phyloP scores from a whole-genome alignment of 208 protist genomes.

The Wallacemonas collosoma region DNA sequence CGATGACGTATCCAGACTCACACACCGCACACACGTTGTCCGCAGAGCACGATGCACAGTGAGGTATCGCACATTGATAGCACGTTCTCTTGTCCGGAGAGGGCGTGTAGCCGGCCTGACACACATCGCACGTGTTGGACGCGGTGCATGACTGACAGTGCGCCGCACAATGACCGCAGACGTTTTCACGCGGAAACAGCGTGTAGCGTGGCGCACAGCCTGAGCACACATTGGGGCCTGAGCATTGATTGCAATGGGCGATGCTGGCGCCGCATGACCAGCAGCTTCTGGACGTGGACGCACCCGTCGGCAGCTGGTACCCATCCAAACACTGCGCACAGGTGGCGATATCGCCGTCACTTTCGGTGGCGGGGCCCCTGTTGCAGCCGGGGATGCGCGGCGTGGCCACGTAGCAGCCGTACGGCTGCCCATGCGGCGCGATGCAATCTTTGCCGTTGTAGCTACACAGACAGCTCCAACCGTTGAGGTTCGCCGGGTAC shows the following conservation, averaged over 20 bases:
- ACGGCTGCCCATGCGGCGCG: not conserved
- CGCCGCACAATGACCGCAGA: slow-evolving; percentile 10
- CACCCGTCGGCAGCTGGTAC: slow-evolving; percentile 8
- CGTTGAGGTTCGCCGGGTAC: not conserved
- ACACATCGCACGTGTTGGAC: slow-evolving; percentile 11
- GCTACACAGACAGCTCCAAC: slow-evolving; percentile 12
- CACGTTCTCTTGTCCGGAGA: slow-evolving; percentile 4
- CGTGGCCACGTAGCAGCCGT: slow-evolving; percentile 15
- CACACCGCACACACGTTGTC: not conserved
- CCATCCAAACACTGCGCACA: not conserved
- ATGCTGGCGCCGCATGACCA: slow-evolving; percentile 27
- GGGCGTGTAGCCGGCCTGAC: not conserved
- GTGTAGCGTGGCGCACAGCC: not conserved
- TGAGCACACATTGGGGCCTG: not conserved
- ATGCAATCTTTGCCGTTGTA: not conserved
- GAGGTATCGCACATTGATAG: not conserved
- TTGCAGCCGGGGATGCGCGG: not conserved
- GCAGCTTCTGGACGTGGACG: not conserved
- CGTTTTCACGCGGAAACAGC: not conserved
- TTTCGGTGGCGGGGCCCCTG: not conserved
- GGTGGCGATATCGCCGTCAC: not conserved
- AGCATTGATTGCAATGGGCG: slow-evolving; percentile 22
- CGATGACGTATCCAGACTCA: no score
- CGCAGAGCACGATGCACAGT: not conserved
- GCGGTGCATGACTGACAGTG: slow-evolving; percentile 7